Evolutionary conservation across 345 rosid species (phyloP), one percentile per base, ranked within the genome.

Genomic region (Gossypium stocksii): DNA sequence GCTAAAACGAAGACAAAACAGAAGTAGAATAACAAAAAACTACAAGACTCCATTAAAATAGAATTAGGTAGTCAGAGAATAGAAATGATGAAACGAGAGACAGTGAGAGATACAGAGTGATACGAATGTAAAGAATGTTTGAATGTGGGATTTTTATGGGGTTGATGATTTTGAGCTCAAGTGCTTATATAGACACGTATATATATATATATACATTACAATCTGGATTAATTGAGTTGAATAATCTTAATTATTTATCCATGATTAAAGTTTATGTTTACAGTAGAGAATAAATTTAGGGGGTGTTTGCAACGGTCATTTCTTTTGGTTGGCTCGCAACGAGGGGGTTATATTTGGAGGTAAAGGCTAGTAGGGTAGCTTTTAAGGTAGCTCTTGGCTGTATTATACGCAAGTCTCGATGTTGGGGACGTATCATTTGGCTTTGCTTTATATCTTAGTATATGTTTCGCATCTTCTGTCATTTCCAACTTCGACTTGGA

Each of bases 221-320:
- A 43, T 43, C 9, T 9, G 69, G 46, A 16, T 17, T 11, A 69
- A 49, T 17, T 3, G 52, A 51, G 77, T 20, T 22, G 3, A 73
- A 44, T 57, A 73, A 46, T 73, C 43, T 1, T 44, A 2, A 19
- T 44, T 44, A 20, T 65, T 64, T 10, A 64, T 9, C 11, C 17
- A 16, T 59, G 2, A 44, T 20, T 6, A 14, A 41, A 70, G 7
- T 16, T 14, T 45, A 17, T 64, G 63, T 25, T 17, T 15, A 52
- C 16, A n/a, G n/a, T 15, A 52, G 34, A 25, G 22, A 73, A 22
- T 54, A n/a, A 43, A 63, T 56, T 43, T 71, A 5, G 41, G 61
- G 62, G 67, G 20, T 49, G 20, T 22, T 74, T 78, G 34, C 25
- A 86, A 86, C 87, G 89, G 89, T 84, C 87, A 77, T 78, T 76